These are phyloP conservation scores for Capronia americana DNA, from an alignment of 2,329 filamentous ascomycete genomes.

Conservation along the genomic window DNA sequence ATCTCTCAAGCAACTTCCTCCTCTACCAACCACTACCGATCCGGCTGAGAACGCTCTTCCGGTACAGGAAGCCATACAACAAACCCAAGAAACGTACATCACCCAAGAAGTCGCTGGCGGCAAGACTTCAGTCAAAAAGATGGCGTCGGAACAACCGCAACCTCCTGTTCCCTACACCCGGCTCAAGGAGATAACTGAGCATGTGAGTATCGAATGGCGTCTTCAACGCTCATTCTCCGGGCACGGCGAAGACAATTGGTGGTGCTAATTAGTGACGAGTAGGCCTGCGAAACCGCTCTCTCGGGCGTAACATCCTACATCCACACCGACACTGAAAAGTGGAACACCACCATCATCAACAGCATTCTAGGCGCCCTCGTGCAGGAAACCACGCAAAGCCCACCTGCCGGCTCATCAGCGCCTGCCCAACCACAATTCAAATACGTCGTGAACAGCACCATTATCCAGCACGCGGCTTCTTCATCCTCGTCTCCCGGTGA, in stretches of 20 bases:
- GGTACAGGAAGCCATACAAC: slow-evolving; percentile 17
- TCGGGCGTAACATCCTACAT: slow-evolving; percentile 80
- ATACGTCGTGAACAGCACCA: slow-evolving; percentile 96
- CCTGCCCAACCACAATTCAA: slow-evolving; percentile 71
- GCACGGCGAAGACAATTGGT: neutral
- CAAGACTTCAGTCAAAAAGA: slow-evolving; percentile 29
- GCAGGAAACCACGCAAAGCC: slow-evolving; percentile 48
- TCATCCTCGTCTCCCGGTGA: slow-evolving; percentile 59
- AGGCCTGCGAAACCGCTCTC: slow-evolving; percentile 86
- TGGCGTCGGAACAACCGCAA: slow-evolving; percentile 36
- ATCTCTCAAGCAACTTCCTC: slow-evolving; percentile 5
- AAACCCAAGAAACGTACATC: slow-evolving; percentile 23
- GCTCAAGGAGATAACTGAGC: slow-evolving; percentile 82
- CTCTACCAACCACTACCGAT: neutral
- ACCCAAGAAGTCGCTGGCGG: slow-evolving; percentile 21
- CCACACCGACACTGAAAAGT: slow-evolving; percentile 80
- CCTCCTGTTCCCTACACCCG: slow-evolving; percentile 78
- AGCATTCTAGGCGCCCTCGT: slow-evolving; percentile 51
- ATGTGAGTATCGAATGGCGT: slow-evolving; percentile 62
- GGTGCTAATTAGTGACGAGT: slow-evolving; percentile 10
- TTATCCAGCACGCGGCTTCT: slow-evolving; percentile 81
- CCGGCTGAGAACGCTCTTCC: neutral
- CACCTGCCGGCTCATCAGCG: slow-evolving; percentile 45
- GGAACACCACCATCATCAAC: slow-evolving; percentile 95
- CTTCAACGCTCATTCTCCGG: neutral